These are phyloP conservation scores for Pinus taeda DNA, from an alignment of 75 land plant genomes.

Conservation along the genomic window DNA sequence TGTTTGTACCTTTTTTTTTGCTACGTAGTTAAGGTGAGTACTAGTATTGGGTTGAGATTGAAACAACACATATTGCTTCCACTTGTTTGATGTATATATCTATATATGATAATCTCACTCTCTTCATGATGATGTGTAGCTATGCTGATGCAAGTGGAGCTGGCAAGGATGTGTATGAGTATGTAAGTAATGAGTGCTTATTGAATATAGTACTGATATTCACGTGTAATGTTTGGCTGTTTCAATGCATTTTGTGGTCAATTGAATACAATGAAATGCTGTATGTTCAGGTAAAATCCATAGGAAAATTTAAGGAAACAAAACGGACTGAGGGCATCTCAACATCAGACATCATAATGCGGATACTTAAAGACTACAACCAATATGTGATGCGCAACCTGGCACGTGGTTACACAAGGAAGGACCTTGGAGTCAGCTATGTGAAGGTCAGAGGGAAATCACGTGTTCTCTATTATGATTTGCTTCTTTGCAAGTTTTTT, in stretches of 20 bases:
- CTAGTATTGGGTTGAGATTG: neutral
- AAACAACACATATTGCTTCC: neutral
- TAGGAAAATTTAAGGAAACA: constrained; percentile 83
- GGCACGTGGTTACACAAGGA: constrained; percentile 80
- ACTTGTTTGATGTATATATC: neutral
- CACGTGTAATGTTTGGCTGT: neutral
- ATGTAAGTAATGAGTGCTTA: constrained; percentile 47
- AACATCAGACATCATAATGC: constrained; percentile 90
- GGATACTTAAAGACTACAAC: constrained; percentile 85
- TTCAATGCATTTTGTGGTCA: neutral
- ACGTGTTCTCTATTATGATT: neutral
- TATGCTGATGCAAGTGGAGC: constrained; percentile 91
- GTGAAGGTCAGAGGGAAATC: constrained; percentile 53
- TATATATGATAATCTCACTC: neutral
- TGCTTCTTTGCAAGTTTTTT: constrained; percentile 2
- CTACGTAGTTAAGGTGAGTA: too few relatives aligned
- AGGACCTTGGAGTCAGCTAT: constrained; percentile 86
- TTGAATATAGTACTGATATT: neutral
- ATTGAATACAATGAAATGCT: neutral
- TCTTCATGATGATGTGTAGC: constrained; percentile 27
- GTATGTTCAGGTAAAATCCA: constrained; percentile 39
- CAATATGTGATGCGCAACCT: constrained; percentile 88
- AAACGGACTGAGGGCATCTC: constrained; percentile 86
- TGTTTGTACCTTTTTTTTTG: too few relatives aligned
- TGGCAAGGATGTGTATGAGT: constrained; percentile 94